These are phyloP conservation scores for Lactarius indigo DNA, from an alignment of 768 basidiomycete genomes.

Conservation along the genomic window DNA sequence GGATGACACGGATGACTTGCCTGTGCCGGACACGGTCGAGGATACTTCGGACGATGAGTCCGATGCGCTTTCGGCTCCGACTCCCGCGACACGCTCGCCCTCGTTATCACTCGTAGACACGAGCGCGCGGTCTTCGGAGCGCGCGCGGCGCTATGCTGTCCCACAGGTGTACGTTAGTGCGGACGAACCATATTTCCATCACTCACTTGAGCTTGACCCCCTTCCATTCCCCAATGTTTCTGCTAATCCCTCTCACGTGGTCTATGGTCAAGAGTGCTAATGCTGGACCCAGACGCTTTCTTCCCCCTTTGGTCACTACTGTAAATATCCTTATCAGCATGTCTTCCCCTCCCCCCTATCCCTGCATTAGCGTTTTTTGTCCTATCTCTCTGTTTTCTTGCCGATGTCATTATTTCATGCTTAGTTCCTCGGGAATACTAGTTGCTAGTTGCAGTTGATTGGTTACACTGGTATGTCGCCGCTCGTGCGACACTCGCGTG, in stretches of 20 bases:
- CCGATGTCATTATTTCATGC: constrained; percentile 17
- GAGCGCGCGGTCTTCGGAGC: constrained; percentile 21
- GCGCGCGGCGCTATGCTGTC: constrained; percentile 42
- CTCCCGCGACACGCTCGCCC: constrained; percentile 46
- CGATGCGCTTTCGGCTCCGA: constrained; percentile 62
- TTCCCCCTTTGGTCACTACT: constrained; percentile 22
- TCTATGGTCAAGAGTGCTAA: constrained; percentile 58
- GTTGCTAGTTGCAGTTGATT: constrained; percentile 20
- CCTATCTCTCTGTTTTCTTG: constrained; percentile 22
- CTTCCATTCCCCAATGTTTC: constrained; percentile 63
- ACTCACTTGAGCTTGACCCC: constrained; percentile 65
- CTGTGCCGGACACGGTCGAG: constrained; percentile 78
- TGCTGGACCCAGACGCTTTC: constrained; percentile 7
- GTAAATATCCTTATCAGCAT: constrained; percentile 32
- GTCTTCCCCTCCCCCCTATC: constrained; percentile 25
- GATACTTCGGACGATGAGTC: constrained; percentile 86
- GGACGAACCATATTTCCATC: constrained; percentile 53
- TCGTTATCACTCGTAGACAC: constrained; percentile 49
- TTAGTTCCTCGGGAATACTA: constrained; percentile 19
- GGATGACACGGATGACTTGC: constrained; percentile 64
- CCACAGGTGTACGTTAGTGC: constrained; percentile 60
- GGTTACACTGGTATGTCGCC: constrained; percentile 9
- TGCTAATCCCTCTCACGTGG: constrained; percentile 36
- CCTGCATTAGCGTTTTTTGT: constrained; percentile 30
- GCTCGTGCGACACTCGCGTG: constrained; percentile 10